Evolutionary conservation across 768 basidiomycete species (phyloP).

Genomic region (Kwoniella botswanensis): DNA sequence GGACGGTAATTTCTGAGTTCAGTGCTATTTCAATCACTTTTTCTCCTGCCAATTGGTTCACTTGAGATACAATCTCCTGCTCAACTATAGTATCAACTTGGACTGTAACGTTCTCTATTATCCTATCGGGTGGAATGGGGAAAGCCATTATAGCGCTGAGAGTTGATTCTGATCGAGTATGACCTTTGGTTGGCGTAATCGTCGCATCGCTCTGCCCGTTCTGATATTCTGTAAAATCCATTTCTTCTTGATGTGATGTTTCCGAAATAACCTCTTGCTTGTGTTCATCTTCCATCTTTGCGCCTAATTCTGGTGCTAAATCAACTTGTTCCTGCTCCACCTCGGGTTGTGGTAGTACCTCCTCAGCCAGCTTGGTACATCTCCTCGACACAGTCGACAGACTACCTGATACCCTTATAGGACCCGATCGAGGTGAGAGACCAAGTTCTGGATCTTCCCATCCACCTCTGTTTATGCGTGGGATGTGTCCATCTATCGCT

Average conservation of each 20-base stretch:
- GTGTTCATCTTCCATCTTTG: background rate
- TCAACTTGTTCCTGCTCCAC: background rate
- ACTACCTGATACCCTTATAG: background rate
- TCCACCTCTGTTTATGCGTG: conserved; percentile 18
- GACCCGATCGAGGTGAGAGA: conserved; percentile 18
- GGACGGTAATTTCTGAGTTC: background rate
- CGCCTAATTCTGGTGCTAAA: background rate
- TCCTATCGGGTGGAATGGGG: conserved; percentile 27
- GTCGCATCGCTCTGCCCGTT: background rate
- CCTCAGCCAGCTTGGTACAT: conserved; percentile 4
- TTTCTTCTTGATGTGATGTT: background rate
- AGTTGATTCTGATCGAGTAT: conserved; percentile 15
- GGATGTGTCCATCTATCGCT: background rate
- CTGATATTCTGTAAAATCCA: no score
- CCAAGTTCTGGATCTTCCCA: conserved; percentile 21
- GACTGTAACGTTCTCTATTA: background rate
- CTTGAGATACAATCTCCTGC: background rate
- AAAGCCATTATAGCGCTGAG: conserved; percentile 26
- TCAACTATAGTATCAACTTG: background rate
- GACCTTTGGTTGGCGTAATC: background rate
- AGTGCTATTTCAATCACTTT: background rate
- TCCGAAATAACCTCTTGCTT: background rate
- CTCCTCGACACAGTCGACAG: background rate
- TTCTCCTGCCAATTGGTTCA: background rate
- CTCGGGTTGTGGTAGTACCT: background rate